These are phyloP conservation scores for Sarcomyxa edulis DNA, from an alignment of 768 basidiomycete genomes.

Conservation along the genomic window DNA sequence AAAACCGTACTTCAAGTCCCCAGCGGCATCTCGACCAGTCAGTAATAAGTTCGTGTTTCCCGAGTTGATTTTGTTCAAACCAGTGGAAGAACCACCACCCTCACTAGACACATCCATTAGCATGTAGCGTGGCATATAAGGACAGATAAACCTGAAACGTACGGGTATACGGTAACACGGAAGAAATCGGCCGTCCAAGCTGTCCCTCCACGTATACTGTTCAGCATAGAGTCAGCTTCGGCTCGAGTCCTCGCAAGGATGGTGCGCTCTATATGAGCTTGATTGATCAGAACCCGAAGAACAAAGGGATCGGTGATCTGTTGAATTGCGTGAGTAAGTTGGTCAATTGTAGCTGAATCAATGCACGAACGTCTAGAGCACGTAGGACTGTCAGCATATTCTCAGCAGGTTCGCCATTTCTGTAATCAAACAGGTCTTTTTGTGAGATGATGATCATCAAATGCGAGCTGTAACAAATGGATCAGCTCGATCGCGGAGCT, in stretches of 20 bases:
- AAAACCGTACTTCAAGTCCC: constrained; percentile 37
- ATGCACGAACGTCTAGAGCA: constrained; percentile 62
- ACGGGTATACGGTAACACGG: constrained; percentile 62
- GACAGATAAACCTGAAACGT: constrained; percentile 23
- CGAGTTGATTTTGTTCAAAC: constrained; percentile 29
- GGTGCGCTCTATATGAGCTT: constrained; percentile 61
- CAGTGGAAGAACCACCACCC: constrained; percentile 57
- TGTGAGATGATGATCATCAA: constrained; percentile 57
- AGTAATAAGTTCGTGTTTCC: constrained; percentile 50
- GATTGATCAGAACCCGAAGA: constrained; percentile 77
- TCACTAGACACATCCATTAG: constrained; percentile 36
- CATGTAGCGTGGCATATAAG: neutral
- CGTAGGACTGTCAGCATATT: constrained; percentile 72
- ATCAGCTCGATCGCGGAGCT: no score
- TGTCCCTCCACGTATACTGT: constrained; percentile 32
- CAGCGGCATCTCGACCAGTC: constrained; percentile 43
- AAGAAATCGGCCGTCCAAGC: constrained; percentile 65
- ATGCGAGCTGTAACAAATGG: constrained; percentile 39
- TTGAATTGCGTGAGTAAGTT: constrained; percentile 1
- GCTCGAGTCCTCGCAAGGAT: constrained; percentile 60
- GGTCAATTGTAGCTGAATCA: constrained; percentile 7
- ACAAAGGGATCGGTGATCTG: constrained; percentile 76
- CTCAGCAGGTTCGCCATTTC: constrained; percentile 60
- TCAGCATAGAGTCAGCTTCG: constrained; percentile 54
- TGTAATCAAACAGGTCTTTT: constrained; percentile 80